Base-by-base conservation (phyloP, 2,329 filamentous ascomycete genomes). In the Aureobasidium sp. region DNA sequence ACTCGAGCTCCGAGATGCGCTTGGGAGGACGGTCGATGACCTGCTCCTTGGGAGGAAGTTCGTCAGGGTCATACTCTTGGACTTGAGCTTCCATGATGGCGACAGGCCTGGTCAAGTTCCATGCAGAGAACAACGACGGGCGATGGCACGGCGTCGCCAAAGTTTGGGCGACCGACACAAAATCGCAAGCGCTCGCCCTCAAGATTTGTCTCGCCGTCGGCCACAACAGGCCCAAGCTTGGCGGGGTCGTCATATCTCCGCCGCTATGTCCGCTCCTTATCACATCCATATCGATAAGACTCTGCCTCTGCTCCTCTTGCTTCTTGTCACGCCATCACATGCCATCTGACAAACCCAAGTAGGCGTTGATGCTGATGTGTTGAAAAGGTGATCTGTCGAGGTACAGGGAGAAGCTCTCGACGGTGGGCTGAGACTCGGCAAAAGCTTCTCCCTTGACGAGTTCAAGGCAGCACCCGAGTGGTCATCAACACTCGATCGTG, bases 1-100 rank as follows among this genome's bases (percentile, higher is more conserved):
- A 97, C 67, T 95, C 90, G 68, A 97, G 80, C 66, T 90, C 86
- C 68, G 86, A 90, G 75, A 96, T 94, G 64, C 88, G 86, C 75
- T 95, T 95, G 29, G 91, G 91, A 54, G 88, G 79, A 67, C 84
- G 84, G 71, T 96, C 90, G 51, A 89, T 80, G 68, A 96, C 85
- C 79, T 95, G 90, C 75, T 89, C 83, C 78, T 96, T 96, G 63
- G 55, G 40, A 32, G 53, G 52, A 19, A 54, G 48, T 14, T 56
- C 54, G 40, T 48, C 44, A 11, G n/a, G 29, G 52, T 44, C 40
- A 44, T 10, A 29, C 16, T 32, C 37, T 12, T 29, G 47, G 14
- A 17, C 29, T 51, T 50, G 47, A 22, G 11, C 14, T 16, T 51
- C 48, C 48, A 51, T 51, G 35, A 34, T 51, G 48, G 32, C 37